Evolutionary conservation across 2,329 filamentous ascomycete genomes (phyloP).

Genomic region (Colletotrichum gigasporum): DNA sequence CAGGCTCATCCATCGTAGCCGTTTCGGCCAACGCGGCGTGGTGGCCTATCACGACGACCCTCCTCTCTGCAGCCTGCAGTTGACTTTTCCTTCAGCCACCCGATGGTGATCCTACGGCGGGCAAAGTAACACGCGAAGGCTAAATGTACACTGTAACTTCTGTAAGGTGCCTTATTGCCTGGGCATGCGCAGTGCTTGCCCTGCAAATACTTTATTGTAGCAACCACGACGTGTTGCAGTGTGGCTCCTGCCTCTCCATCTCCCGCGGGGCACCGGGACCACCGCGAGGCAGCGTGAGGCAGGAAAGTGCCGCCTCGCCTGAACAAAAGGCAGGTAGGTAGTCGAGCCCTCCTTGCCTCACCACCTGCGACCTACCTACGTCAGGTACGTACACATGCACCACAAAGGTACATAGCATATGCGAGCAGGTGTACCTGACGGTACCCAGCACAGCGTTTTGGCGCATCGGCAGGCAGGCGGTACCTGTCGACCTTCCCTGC

Average conservation of each 20-base stretch:
- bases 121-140: background rate
- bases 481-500: background rate
- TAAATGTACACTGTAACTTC: background rate
- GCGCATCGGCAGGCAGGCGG: background rate
- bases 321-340: background rate
- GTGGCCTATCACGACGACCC: slow-evolving; percentile 21
- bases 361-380: too few species aligned
- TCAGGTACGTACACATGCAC: too few species aligned
- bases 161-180: too few species aligned
- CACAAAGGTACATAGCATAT: background rate
- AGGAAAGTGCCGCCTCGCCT: background rate
- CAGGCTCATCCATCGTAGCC: slow-evolving; percentile 22
- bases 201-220: background rate
- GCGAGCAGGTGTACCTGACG: background rate
- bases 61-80: background rate
- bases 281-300: too few species aligned
- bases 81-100: slow-evolving; percentile 15
- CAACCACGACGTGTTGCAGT: too few species aligned
- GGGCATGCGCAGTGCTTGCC: background rate
- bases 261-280: too few species aligned
- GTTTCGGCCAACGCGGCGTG: slow-evolving; percentile 9
- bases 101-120: background rate
- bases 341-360: background rate
- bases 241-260: too few species aligned
- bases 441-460: too few species aligned